Base-by-base conservation (phyloP, 2,329 filamentous ascomycete species). In the Davidsoniella eucalypti region DNA sequence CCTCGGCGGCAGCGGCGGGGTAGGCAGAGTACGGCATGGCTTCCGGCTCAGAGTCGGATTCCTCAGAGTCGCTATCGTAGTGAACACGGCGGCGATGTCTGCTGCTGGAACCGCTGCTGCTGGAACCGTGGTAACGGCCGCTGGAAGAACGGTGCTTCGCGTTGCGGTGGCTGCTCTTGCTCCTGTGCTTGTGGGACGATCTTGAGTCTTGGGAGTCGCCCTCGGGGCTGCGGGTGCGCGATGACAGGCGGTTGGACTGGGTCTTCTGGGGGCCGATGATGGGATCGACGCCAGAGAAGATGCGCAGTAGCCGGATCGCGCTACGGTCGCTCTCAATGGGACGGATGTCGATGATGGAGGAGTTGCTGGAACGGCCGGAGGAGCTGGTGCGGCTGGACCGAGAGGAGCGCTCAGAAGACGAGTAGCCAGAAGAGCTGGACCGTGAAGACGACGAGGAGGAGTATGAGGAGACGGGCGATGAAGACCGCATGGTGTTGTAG, bases 1-100 rank as follows among this genome's bases (percentile, higher is more conserved):
- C 44, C 17, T 49, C 36, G 47, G 47, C 39, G 18, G 95, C 67
- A 66, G 65, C 54, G 23, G 17, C 23, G 12, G 42, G 21, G 17
- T 42, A 33, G 26, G 38, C 37, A 33, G 26, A 33, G 26, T 33
- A 33, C 1, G 26, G 26, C 26, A 33, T 33, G 39, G 38, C 26
- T 36, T 49, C 47, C 2, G 47, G n/a, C 47, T 49, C 47, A 17
- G 47, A 49, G 10, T 49, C 47, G 33, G 47, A 49, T 29, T 48
- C 46, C 6, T 10, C 18, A 29, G 46, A 48, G 18, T 8, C 26
- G 26, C 29, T 26, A 9, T 12, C 12, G 17, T 43, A 43, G 18
- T 43, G 40, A 17, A 43, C 40, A 3, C n/a, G 25, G 16, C 38
- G 47, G 38, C 26, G 38, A n/a, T 33, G 37, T 14, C 37, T 37